These are phyloP conservation scores for Scenedesmus sp. DNA, from an alignment of 163 green algal genomes.

Conservation along the genomic window DNA sequence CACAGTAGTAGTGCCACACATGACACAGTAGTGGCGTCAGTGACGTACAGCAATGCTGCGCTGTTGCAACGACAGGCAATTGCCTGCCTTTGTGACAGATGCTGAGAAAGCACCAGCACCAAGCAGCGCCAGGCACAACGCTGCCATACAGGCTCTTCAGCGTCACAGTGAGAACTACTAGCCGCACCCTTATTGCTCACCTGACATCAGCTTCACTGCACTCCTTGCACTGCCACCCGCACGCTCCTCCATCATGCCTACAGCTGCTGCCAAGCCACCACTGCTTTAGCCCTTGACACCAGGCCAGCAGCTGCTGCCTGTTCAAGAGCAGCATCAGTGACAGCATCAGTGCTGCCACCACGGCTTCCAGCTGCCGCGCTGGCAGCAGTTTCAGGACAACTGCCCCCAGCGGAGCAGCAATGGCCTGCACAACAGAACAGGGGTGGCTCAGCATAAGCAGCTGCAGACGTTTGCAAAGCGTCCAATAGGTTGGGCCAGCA, in stretches of 20 bases:
- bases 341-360: background rate
- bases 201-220: background rate
- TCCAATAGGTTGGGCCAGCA: no score
- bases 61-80: no score
- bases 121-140: no score
- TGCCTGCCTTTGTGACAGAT: no score
- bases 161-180: background rate
- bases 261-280: background rate
- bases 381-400: conserved; percentile 9
- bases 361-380: background rate
- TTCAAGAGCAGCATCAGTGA: background rate
- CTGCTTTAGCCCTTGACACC: background rate
- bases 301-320: background rate
- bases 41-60: no score
- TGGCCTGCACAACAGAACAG: background rate
- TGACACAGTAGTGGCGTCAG: no score
- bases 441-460: no score
- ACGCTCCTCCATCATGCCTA: background rate
- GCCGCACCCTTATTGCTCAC: background rate
- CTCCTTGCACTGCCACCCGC: background rate
- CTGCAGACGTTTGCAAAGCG: no score
- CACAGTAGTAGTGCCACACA: no score
- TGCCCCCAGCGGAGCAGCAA: conserved; percentile 14
- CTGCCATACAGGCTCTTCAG: no score
- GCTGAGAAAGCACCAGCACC: no score